Percentiles rank a stretch among this genome's conserved stretches.
These are phyloP conservation scores for Helenozyma baotianmanensis DNA, from an alignment of 805 yeast genomes.

Conservation along the genomic window DNA sequence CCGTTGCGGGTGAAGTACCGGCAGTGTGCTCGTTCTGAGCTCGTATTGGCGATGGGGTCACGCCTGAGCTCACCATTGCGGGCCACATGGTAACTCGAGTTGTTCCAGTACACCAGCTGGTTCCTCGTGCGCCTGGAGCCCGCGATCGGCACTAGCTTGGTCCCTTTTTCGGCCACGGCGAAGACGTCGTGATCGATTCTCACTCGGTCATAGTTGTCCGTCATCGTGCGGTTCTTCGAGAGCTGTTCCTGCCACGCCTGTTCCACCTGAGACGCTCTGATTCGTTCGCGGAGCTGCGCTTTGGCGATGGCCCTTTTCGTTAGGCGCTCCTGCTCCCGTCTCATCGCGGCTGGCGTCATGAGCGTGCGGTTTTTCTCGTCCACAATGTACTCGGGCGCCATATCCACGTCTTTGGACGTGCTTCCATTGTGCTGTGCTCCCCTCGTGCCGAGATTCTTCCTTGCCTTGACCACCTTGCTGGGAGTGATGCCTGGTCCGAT, in stretches of 20 bases:
- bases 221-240: slow-evolving; percentile 27
- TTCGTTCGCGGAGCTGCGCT: not conserved
- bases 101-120: slow-evolving; percentile 27
- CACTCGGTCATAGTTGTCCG: slow-evolving; percentile 44
- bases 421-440: too few relatives aligned
- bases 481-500: too few relatives aligned
- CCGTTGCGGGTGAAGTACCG: slow-evolving; percentile 39
- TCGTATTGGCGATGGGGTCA: slow-evolving; percentile 14
- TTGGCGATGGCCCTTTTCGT: not conserved
- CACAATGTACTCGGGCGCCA: slow-evolving; percentile 1
- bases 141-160: slow-evolving; percentile 36
- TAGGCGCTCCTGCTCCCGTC: not conserved
- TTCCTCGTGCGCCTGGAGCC: slow-evolving; percentile 16
- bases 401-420: too few relatives aligned
- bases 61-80: slow-evolving; percentile 3
- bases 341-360: slow-evolving; percentile 8
- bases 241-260: slow-evolving; percentile 15
- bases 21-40: slow-evolving; percentile 19
- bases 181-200: slow-evolving; percentile 38
- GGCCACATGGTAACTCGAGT: slow-evolving; percentile 6
- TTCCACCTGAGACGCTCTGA: slow-evolving; percentile 12
- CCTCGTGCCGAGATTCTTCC: too few relatives aligned
- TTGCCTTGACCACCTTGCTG: too few relatives aligned
- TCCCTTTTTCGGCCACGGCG: slow-evolving; percentile 39
- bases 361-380: slow-evolving; percentile 6